Base-by-base conservation (phyloP, 768 basidiomycete genomes). In the Peribolospora baueri region DNA sequence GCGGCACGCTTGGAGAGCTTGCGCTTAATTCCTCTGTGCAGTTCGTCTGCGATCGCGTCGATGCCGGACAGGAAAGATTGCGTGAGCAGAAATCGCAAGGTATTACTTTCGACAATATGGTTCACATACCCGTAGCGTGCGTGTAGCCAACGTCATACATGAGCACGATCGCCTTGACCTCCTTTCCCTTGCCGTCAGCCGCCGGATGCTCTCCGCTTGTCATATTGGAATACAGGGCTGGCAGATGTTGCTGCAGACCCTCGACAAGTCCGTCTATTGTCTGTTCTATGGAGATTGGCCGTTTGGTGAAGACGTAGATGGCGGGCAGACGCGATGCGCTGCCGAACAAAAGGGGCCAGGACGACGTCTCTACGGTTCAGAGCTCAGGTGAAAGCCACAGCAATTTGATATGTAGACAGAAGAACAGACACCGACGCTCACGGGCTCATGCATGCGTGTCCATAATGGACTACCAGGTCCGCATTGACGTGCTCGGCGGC, bases 381-480 rank as follows among this genome's bases (percentile, higher is more conserved):
- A 53, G 25, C 25, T 43, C 43, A 36, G 25, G 14, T 54, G 42
- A 56, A 50, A 47, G 39, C 37, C 13, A 45, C 47, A 42, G 46
- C 11, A 11, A n/a, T 14, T 8, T 41, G 8, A 52, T 14, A 42
- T 37, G 25, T 11, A 8, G 52, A 14, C 7, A 7, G 2, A 39
- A 6, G 48, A 8, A 46, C 9, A 39, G 7, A 5, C 50, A 25
- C 3, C 38, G 25, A 7, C 47, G 55, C 85, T 59, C 61, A 91
- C 87, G 80, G 77, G 65, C 82, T 86, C 72, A 95, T 76, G 66
- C 93, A 98, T 0, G 91, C 88, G 70, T 93, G 84, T 2, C 91
- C 91, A 63, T 93, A 95, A 63, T 98, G 91, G 3, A 98, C 80
- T 58, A 93, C 74, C 6, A 80, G 77, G 64, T 95, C 84, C 0